Percentiles rank a stretch among this genome's conserved stretches.
Conservation (phyloP, 495 filamentous ascomycete genomes). For the Aspergillus sparsus region DNA sequence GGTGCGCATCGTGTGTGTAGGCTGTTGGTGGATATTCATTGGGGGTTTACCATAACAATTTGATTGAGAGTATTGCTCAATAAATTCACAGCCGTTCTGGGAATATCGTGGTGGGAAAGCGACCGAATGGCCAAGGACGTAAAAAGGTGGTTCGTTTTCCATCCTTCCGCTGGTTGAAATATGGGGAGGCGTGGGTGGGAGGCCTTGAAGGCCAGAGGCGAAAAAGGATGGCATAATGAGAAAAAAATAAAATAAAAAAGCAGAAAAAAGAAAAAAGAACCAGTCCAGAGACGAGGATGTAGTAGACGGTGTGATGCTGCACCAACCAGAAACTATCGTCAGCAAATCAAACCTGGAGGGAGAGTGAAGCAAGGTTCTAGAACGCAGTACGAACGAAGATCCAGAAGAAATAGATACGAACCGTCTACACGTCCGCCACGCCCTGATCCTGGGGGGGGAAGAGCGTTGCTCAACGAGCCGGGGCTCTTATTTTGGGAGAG, state of each 20-base stretch:
- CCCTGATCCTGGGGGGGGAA: conserved; percentile 44
- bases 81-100: conserved; percentile 52
- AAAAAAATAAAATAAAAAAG: conserved; percentile 18
- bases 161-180: conserved; percentile 42
- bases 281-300: conserved; percentile 43
- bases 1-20: conserved; percentile 33
- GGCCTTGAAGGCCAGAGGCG: conserved; percentile 45
- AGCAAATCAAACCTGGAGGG: conserved; percentile 17
- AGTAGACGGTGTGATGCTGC: conserved; percentile 39
- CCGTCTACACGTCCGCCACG: conserved; percentile 50
- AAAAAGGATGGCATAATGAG: conserved; percentile 50
- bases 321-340: conserved; percentile 19
- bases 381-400: conserved; percentile 16
- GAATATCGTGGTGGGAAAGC: conserved; percentile 48
- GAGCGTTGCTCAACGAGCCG: conserved; percentile 49
- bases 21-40: conserved; percentile 40
- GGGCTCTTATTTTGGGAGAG: conserved; percentile 40
- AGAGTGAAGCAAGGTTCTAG: conserved; percentile 10
- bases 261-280: conserved; percentile 22
- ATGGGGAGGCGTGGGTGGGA: conserved; percentile 50
- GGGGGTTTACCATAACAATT: conserved; percentile 45
- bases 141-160: conserved; percentile 45
- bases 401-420: conserved; percentile 34
- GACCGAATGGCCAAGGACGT: conserved; percentile 40
- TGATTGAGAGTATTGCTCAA: conserved; percentile 53